Conservation (phyloP, 768 basidiomycete genomes). For the Galerina marginata region DNA sequence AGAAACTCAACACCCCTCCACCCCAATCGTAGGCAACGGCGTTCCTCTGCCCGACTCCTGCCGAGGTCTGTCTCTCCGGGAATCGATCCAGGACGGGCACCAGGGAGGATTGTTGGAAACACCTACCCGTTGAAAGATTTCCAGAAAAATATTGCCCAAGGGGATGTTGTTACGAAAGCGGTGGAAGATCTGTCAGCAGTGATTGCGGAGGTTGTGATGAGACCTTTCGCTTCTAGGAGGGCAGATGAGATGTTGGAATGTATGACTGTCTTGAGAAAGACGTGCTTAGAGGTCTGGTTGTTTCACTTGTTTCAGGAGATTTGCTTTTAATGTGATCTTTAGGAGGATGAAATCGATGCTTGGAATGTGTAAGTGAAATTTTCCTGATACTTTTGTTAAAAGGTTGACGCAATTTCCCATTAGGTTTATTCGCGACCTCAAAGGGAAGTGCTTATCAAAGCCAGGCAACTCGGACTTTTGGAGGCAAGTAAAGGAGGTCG, state of each 20-base stretch:
- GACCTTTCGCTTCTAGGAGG: conserved; percentile 74
- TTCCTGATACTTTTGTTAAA: neutral
- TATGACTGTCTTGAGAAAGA: conserved; percentile 67
- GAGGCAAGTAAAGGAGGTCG: conserved; percentile 55
- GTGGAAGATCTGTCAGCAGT: conserved; percentile 80
- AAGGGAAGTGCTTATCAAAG: conserved; percentile 54
- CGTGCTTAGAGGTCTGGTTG: conserved; percentile 62
- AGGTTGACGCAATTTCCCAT: neutral
- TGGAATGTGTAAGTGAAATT: conserved; percentile 72
- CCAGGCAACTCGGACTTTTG: conserved; percentile 76
- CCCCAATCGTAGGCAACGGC: conserved; percentile 14
- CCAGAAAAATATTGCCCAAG: conserved; percentile 65
- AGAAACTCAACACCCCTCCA: conserved; percentile 24
- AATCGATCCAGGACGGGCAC: conserved; percentile 58
- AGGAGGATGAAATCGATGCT: conserved; percentile 84
- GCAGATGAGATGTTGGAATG: conserved; percentile 76
- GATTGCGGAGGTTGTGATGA: conserved; percentile 69
- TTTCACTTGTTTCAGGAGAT: neutral
- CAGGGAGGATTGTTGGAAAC: conserved; percentile 78
- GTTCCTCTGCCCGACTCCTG: conserved; percentile 57
- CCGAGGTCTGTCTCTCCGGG: conserved; percentile 51
- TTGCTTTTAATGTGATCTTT: neutral
- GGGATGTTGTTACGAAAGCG: conserved; percentile 85
- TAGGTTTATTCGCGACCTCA: conserved; percentile 69
- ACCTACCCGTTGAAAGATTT: conserved; percentile 82